A percentile compares a stretch with the other conserved stretches of the same genome.
These are phyloP conservation scores for Fraxinus dipetala DNA, from an alignment of 305 asterid species.

Conservation along the genomic window DNA sequence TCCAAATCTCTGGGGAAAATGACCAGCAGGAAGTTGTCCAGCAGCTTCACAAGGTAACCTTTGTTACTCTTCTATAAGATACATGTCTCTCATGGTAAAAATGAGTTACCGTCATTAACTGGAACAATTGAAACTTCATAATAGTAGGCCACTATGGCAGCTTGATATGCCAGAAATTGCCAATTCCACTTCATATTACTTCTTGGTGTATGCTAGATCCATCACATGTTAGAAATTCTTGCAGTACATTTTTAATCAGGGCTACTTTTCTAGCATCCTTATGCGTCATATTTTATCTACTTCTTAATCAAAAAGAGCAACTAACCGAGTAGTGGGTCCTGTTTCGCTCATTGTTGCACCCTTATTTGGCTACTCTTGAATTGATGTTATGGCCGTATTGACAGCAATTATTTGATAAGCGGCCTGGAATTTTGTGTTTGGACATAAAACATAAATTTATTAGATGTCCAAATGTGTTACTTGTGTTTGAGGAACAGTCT, in stretches of 20 bases:
- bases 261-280: background rate
- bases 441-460: background rate
- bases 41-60: slow-evolving; percentile 94
- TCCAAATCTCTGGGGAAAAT: slow-evolving; percentile 95
- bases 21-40: slow-evolving; percentile 99
- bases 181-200: background rate
- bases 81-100: background rate
- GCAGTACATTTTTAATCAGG: background rate
- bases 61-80: background rate
- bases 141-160: background rate
- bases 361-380: background rate
- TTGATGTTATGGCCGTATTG: background rate
- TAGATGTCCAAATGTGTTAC: background rate
- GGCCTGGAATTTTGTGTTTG: background rate
- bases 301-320: background rate
- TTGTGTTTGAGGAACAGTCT: background rate
- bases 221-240: background rate
- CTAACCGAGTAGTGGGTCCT: background rate
- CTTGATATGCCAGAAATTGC: background rate
- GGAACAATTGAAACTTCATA: background rate
- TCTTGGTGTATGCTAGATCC: background rate
- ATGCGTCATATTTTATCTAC: background rate
- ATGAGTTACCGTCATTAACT: background rate
- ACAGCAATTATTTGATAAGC: background rate
- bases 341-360: background rate